A percentile compares a stretch with the other conserved stretches of the same genome.
These are phyloP conservation scores for Solanum etuberosum DNA, from an alignment of 257 asterid species.

Conservation along the genomic window DNA sequence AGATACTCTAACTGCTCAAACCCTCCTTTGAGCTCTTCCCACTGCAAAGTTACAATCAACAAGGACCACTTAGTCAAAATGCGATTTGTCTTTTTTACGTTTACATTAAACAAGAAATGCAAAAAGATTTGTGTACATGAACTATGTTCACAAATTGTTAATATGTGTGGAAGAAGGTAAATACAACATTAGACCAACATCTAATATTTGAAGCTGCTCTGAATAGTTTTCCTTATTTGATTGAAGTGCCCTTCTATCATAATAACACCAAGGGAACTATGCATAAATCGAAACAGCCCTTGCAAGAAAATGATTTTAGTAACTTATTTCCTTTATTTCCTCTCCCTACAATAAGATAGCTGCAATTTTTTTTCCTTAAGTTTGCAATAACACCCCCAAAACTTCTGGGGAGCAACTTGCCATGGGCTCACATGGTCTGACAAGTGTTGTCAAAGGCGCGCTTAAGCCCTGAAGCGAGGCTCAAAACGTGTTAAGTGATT, in stretches of 20 bases:
- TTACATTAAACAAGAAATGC: neutral
- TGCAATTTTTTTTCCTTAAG: neutral
- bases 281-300: neutral
- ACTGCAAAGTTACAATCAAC: conserved; percentile 37
- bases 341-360: neutral
- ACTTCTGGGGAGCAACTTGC: neutral
- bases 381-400: neutral
- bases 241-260: neutral
- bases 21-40: conserved; percentile 89
- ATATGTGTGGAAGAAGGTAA: neutral
- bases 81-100: neutral
- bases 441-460: too few relatives aligned
- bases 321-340: neutral
- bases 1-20: conserved; percentile 80
- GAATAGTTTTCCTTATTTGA: neutral
- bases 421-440: neutral
- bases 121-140: neutral
- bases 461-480: too few relatives aligned
- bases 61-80: neutral
- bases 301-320: neutral
- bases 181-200: neutral
- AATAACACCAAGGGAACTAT: neutral
- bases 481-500: too few relatives aligned
- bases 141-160: neutral
- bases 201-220: neutral